Percentiles rank a stretch among this genome's conserved stretches.
These are phyloP conservation scores for Diplodia intermedia DNA, from an alignment of 2,329 filamentous ascomycete genomes.

Conservation along the genomic window DNA sequence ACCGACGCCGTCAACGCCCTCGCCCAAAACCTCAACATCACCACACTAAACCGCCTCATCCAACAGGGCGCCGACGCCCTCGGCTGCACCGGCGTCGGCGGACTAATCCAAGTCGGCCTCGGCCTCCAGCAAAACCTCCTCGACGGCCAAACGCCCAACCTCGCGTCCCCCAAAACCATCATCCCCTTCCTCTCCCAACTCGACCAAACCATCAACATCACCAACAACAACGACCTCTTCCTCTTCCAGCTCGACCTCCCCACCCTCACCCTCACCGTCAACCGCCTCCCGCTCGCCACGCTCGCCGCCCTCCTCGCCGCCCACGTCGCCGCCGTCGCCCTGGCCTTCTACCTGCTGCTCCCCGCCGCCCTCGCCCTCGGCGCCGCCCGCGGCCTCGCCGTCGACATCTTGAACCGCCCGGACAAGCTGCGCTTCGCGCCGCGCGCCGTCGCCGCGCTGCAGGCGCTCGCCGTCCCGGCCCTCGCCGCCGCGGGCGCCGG, in stretches of 20 bases:
- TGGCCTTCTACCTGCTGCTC: slow-evolving; percentile 21
- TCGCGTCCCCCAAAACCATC: neutral
- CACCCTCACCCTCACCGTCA: neutral
- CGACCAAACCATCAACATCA: neutral
- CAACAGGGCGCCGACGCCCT: slow-evolving; percentile 20
- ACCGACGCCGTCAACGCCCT: slow-evolving; percentile 7
- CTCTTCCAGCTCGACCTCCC: slow-evolving; percentile 4
- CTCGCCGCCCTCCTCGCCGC: neutral
- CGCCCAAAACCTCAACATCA: slow-evolving; percentile 21
- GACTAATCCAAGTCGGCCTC: slow-evolving; percentile 11
- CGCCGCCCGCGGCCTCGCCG: slow-evolving; percentile 2
- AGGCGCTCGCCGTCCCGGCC: neutral
- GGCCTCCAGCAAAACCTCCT: slow-evolving; percentile 11
- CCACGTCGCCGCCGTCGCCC: slow-evolving; percentile 18
- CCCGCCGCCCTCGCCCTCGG: slow-evolving; percentile 12
- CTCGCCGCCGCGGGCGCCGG: slow-evolving; percentile 2
- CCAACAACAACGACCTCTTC: neutral
- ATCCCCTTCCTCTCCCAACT: slow-evolving; percentile 12
- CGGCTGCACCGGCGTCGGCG: slow-evolving; percentile 26
- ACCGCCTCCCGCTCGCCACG: neutral
- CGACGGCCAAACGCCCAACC: neutral
- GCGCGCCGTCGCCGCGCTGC: neutral
- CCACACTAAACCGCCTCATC: slow-evolving; percentile 14
- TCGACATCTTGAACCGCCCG: neutral
- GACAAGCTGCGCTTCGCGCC: slow-evolving; percentile 1